A percentile compares a stretch with the other conserved stretches of the same genome.
Evolutionary conservation across 2,329 filamentous ascomycete genomes (phyloP).

Genomic region (Beauveria sp.): DNA sequence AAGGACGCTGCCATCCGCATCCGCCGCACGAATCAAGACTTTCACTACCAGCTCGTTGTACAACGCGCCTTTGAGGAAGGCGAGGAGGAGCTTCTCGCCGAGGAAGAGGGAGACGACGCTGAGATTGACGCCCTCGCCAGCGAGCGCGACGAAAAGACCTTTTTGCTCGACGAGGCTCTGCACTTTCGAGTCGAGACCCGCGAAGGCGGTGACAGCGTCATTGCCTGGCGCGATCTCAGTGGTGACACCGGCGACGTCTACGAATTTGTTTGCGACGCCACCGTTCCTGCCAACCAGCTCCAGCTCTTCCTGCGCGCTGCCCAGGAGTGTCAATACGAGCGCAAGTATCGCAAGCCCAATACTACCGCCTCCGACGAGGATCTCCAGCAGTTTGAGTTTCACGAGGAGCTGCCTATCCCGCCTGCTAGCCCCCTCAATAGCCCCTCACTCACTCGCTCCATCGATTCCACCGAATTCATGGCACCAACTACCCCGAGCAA

Average conservation of each 20-base stretch:
- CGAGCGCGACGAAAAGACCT: conserved; percentile 95
- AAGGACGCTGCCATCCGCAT: conserved; percentile 92
- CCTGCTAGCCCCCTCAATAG: conserved; percentile 56
- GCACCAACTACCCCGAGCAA: conserved; percentile 38
- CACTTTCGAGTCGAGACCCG: conserved; percentile 80
- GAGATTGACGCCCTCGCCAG: conserved; percentile 63
- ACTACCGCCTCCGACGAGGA: conserved; percentile 76
- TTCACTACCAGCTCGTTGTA: conserved; percentile 93
- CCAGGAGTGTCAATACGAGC: conserved; percentile 93
- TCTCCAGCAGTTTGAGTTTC: conserved; percentile 74
- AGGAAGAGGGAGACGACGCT: conserved; percentile 80
- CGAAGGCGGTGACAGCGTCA: conserved; percentile 71
- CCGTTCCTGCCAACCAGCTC: conserved; percentile 62
- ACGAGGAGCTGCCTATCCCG: conserved; percentile 54
- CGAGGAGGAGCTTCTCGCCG: conserved; percentile 82
- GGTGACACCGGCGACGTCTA: conserved; percentile 93
- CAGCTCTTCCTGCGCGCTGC: conserved; percentile 75
- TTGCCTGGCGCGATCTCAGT: conserved; percentile 92
- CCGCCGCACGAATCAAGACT: conserved; percentile 86
- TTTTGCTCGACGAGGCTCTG: conserved; percentile 85
- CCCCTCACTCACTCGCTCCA: conserved; percentile 45
- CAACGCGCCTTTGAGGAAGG: conserved; percentile 97
- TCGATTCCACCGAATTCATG: conserved; percentile 51
- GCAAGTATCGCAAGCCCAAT: conserved; percentile 77
- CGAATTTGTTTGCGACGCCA: conserved; percentile 89